Conservation (phyloP, 805 yeast genomes). For the Saccharomycopsis malanga region DNA sequence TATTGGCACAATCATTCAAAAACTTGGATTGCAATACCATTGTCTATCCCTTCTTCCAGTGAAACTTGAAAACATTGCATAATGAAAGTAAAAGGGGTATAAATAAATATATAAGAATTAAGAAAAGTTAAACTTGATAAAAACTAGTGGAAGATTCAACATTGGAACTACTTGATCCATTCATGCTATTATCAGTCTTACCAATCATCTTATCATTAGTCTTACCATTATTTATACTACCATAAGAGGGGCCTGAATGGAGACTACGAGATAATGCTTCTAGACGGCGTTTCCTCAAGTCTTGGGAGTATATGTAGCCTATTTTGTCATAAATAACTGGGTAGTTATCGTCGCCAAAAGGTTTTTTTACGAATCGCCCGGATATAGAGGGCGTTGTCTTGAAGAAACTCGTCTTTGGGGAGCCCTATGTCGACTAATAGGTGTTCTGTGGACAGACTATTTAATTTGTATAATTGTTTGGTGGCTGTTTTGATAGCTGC, state of each 20-base stretch:
- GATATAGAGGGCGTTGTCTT: constrained; percentile 32
- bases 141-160: too few species aligned
- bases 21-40: too few species aligned
- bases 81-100: too few species aligned
- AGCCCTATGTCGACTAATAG: constrained; percentile 5
- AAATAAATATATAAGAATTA: too few species aligned
- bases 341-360: constrained; percentile 36
- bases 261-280: constrained; percentile 24
- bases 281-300: constrained; percentile 26
- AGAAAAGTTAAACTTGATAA: too few species aligned
- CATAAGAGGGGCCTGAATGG: background rate
- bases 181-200: too few species aligned
- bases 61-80: too few species aligned
- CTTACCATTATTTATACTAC: background rate
- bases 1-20: too few species aligned
- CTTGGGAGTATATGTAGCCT: constrained; percentile 26
- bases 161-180: too few species aligned
- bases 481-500: constrained; percentile 14
- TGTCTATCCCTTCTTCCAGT: too few species aligned
- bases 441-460: constrained; percentile 6
- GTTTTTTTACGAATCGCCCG: constrained; percentile 30
- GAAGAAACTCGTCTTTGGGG: constrained; percentile 27
- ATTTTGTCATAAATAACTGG: constrained; percentile 33
- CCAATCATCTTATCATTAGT: too few species aligned
- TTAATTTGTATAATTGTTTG: constrained; percentile 12